Evolutionary conservation across 768 basidiomycete species (phyloP).

Genomic region (Mrakia hoshinonis): DNA sequence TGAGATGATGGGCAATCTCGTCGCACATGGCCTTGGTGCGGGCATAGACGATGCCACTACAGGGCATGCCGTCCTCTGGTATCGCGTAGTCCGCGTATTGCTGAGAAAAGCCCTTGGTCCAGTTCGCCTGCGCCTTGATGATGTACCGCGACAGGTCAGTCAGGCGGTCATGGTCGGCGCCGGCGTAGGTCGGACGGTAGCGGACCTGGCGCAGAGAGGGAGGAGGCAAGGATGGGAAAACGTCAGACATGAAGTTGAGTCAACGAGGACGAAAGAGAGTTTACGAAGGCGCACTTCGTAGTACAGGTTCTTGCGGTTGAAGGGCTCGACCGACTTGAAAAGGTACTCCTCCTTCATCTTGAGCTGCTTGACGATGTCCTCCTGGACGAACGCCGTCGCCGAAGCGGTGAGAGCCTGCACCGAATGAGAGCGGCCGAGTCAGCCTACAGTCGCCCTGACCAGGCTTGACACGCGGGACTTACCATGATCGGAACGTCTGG

Average conservation of each 20-base stretch:
- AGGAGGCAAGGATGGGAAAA: background rate
- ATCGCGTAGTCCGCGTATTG: conserved; percentile 45
- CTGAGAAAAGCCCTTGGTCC: conserved; percentile 45
- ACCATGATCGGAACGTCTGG: conserved; percentile 66
- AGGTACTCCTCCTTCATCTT: conserved; percentile 53
- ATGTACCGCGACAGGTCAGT: conserved; percentile 61
- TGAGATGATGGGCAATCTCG: conserved; percentile 56
- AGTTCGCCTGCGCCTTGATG: conserved; percentile 43
- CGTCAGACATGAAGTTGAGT: no score
- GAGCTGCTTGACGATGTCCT: conserved; percentile 61
- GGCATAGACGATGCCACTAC: conserved; percentile 65
- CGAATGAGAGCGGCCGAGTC: background rate
- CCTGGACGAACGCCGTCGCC: conserved; percentile 49
- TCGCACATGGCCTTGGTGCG: conserved; percentile 60
- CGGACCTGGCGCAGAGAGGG: conserved; percentile 53
- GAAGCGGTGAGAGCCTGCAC: conserved; percentile 39
- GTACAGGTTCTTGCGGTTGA: conserved; percentile 69
- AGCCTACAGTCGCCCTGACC: background rate
- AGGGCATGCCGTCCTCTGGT: conserved; percentile 36
- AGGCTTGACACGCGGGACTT: background rate
- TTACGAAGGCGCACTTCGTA: conserved; percentile 61
- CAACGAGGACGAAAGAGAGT: no score
- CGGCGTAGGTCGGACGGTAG: conserved; percentile 46
- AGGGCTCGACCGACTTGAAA: conserved; percentile 62
- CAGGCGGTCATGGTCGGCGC: conserved; percentile 47